phyloP scores from a whole-genome alignment of 257 asterid species.

The Capsicum chinense region DNA sequence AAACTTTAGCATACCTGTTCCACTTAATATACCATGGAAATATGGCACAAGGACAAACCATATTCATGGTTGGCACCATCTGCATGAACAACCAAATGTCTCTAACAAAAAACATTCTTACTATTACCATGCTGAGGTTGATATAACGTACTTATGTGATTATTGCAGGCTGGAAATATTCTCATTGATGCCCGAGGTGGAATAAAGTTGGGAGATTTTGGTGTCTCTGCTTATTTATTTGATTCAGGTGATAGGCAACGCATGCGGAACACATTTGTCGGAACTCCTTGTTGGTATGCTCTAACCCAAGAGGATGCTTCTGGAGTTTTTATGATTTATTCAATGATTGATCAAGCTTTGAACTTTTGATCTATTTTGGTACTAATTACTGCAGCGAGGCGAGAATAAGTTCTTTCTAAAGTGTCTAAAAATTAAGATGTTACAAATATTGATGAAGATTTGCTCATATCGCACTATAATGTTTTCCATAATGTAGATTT shows the following conservation, averaged over 20 bases:
- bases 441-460: constrained; percentile 7
- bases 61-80: background rate
- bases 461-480: background rate
- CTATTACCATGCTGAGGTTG: constrained; percentile 21
- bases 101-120: background rate
- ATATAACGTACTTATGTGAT: background rate
- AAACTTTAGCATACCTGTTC: constrained; percentile 9
- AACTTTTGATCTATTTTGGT: background rate
- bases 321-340: constrained; percentile 26
- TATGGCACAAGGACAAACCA: constrained; percentile 5
- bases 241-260: constrained; percentile 97
- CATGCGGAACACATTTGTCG: constrained; percentile 92
- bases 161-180: constrained; percentile 86
- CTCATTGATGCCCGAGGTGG: constrained; percentile 86
- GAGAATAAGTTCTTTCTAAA: constrained; percentile 3
- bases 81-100: constrained; percentile 1
- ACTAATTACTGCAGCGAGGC: background rate
- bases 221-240: constrained; percentile 96
- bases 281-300: constrained; percentile 98
- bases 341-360: constrained; percentile 4
- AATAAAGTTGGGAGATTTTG: constrained; percentile 96
- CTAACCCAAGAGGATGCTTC: constrained; percentile 24
- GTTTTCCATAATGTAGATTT: constrained; percentile 33
- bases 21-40: background rate
- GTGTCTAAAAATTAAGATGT: constrained; percentile 13